phyloP scores from a whole-genome alignment of 2,329 filamentous ascomycete species.

The Nothophaeocryptopus gaeumannii region DNA sequence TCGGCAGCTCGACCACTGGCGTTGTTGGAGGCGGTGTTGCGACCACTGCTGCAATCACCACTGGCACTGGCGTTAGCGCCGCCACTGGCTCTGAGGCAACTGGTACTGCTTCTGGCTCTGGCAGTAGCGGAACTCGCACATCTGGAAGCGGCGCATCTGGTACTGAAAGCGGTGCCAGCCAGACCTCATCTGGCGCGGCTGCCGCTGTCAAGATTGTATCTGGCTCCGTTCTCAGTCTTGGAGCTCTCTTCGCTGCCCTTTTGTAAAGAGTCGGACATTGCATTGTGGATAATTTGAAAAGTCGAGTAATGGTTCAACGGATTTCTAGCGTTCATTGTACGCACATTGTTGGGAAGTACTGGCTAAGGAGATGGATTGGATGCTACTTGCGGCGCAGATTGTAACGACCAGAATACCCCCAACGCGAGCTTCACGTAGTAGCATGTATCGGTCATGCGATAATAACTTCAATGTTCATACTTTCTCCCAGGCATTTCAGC shows the following conservation, averaged over 20 bases:
- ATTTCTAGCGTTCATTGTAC: background rate
- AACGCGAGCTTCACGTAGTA: no score
- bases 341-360: background rate
- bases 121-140: slow-evolving; percentile 14
- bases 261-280: slow-evolving; percentile 29
- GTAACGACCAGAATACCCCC: no score
- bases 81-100: slow-evolving; percentile 8
- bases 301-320: no score
- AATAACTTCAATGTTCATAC: no score
- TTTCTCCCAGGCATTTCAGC: no score
- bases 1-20: slow-evolving; percentile 32
- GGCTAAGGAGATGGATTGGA: background rate
- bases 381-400: no score
- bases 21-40: slow-evolving; percentile 30
- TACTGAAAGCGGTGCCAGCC: slow-evolving; percentile 19
- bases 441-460: no score
- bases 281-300: background rate
- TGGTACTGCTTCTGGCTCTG: slow-evolving; percentile 3
- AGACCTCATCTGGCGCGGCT: slow-evolving; percentile 26
- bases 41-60: slow-evolving; percentile 13
- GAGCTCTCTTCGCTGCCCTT: slow-evolving; percentile 38
- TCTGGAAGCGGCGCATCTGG: slow-evolving; percentile 22
- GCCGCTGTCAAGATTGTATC: slow-evolving; percentile 33
- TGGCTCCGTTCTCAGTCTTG: slow-evolving; percentile 36
- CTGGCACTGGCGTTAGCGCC: slow-evolving; percentile 10